Conservation (phyloP, 352 stramenopile species). For the Globisporangium paroecandrum region DNA sequence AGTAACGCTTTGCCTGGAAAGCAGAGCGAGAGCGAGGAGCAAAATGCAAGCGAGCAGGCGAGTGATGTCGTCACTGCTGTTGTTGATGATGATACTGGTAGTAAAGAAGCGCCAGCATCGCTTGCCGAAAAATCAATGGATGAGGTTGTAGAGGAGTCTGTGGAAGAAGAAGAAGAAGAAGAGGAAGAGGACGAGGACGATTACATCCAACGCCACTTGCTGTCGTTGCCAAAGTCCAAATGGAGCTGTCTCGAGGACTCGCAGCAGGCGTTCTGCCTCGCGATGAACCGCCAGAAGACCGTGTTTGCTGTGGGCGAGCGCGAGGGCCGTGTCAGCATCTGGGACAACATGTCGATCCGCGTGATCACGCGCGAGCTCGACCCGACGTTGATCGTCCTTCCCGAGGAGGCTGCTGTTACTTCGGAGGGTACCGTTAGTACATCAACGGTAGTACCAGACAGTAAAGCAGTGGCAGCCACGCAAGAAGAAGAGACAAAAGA, state of each 20-base stretch:
- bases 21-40: background rate
- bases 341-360: constrained; percentile 78
- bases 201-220: constrained; percentile 54
- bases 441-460: background rate
- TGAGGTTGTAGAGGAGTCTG: background rate
- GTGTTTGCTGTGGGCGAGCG: constrained; percentile 75
- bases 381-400: constrained; percentile 56
- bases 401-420: constrained; percentile 15
- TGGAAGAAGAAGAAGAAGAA: constrained; percentile 20
- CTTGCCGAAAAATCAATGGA: background rate
- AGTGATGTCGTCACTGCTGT: background rate
- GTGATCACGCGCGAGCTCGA: constrained; percentile 79
- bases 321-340: constrained; percentile 76
- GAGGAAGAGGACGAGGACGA: constrained; percentile 44
- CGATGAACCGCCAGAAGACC: constrained; percentile 57
- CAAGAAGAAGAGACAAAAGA: background rate
- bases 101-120: too few relatives aligned
- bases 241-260: constrained; percentile 74
- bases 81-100: background rate
- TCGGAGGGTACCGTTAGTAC: background rate
- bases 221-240: constrained; percentile 41
- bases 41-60: background rate
- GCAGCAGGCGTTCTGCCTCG: constrained; percentile 69
- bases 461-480: constrained; percentile 5
- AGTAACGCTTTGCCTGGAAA: background rate